Percentiles rank a stretch among this genome's conserved stretches.
phyloP scores from a whole-genome alignment of 495 filamentous ascomycete species.

The Aspergillus baeticus region DNA sequence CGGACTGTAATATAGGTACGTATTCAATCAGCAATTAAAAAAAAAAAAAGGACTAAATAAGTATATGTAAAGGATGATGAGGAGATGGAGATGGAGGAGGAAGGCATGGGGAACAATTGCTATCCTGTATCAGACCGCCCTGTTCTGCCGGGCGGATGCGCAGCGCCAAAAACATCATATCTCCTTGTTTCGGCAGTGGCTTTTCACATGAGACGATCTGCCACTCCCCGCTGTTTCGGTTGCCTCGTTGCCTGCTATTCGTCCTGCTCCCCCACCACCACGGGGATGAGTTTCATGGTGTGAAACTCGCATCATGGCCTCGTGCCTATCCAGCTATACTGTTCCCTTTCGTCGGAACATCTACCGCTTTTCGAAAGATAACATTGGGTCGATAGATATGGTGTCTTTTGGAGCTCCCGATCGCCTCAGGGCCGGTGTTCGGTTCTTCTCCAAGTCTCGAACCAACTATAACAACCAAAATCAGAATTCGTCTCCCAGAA shows the following conservation, averaged over 20 bases:
- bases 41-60: too few relatives aligned
- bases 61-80: not conserved
- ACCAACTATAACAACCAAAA: conserved; percentile 31
- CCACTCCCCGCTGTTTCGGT: not conserved
- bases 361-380: conserved; percentile 27
- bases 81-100: not conserved
- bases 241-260: not conserved
- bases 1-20: not conserved
- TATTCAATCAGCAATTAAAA: too few relatives aligned
- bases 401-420: conserved; percentile 42
- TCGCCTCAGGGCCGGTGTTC: conserved; percentile 31
- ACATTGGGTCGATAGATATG: conserved; percentile 37
- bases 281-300: conserved; percentile 27
- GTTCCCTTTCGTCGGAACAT: conserved; percentile 28
- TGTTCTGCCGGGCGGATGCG: conserved; percentile 30
- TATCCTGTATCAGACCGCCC: not conserved
- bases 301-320: conserved; percentile 38
- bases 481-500: conserved; percentile 38
- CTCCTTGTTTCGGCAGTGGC: conserved; percentile 1
- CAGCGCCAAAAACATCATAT: conserved; percentile 11
- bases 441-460: conserved; percentile 44
- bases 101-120: not conserved
- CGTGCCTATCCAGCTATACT: conserved; percentile 35
- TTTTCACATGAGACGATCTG: conserved; percentile 6
- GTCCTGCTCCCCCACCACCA: conserved; percentile 5